Conservation (phyloP, 257 asterid species). For the Solanum sparsipilum region DNA sequence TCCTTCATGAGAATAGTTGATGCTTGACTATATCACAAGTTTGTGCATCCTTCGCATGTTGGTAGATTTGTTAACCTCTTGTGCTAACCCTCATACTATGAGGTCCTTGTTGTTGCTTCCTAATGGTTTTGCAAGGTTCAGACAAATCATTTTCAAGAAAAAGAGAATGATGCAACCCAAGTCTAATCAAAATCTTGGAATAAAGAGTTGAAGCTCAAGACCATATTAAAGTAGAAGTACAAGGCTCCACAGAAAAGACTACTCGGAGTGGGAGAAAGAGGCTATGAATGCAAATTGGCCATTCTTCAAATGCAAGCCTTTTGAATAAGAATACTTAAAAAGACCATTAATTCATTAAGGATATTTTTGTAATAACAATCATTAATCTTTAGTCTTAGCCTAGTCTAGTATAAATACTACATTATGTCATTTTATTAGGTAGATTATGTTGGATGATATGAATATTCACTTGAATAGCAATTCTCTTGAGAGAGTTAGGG, state of each 20-base stretch:
- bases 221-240: background rate
- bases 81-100: background rate
- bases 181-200: background rate
- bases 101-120: background rate
- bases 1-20: background rate
- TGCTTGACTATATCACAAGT: background rate
- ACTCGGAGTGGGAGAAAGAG: background rate
- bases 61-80: background rate
- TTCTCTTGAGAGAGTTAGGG: background rate
- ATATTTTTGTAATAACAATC: background rate
- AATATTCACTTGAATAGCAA: background rate
- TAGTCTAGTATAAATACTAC: background rate
- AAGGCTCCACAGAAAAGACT: background rate
- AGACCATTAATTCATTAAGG: background rate
- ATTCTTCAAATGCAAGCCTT: background rate
- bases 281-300: background rate
- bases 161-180: background rate
- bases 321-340: background rate
- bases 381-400: background rate
- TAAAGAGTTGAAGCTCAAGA: background rate
- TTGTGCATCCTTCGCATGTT: background rate
- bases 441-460: background rate
- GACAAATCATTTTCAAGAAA: background rate
- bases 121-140: background rate
- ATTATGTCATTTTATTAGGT: background rate